phyloP scores from a whole-genome alignment of 495 filamentous ascomycete genomes.

The Acidiella bohemica region DNA sequence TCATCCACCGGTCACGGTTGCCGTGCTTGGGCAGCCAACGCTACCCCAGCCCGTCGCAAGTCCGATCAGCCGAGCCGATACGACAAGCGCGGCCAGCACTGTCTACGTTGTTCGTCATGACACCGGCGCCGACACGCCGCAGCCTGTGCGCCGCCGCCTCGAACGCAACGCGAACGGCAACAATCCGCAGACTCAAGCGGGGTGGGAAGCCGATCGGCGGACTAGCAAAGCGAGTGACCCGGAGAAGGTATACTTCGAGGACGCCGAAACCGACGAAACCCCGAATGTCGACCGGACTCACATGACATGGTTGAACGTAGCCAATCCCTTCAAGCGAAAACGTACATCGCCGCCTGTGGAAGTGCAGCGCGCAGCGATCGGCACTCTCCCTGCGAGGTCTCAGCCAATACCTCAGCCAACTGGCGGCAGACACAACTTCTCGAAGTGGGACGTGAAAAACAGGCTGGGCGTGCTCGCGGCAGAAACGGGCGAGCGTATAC shows the following conservation, averaged over 20 bases:
- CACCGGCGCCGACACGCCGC: conserved; percentile 37
- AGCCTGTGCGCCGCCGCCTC: conserved; percentile 7
- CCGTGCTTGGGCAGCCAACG: conserved; percentile 38
- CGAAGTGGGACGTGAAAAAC: conserved; percentile 25
- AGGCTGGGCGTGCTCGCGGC: conserved; percentile 28
- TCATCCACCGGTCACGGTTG: no score
- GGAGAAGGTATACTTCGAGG: conserved; percentile 6
- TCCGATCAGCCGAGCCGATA: conserved; percentile 65
- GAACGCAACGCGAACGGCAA: conserved; percentile 8
- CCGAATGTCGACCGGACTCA: background rate
- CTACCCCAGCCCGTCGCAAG: conserved; percentile 52
- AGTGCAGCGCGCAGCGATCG: conserved; percentile 33
- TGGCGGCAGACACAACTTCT: conserved; percentile 28
- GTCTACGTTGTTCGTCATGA: conserved; percentile 77
- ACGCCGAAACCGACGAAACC: conserved; percentile 6
- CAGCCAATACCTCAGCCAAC: no score
- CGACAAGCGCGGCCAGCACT: conserved; percentile 63
- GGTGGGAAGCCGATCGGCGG: background rate
- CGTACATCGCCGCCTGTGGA: conserved; percentile 42
- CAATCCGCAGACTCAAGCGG: background rate
- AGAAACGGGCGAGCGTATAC: conserved; percentile 25
- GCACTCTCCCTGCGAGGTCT: no score
- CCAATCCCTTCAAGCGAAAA: conserved; percentile 42
- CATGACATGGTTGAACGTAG: conserved; percentile 34
- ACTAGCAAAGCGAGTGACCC: conserved; percentile 3